Percentiles rank a stretch among this genome's conserved stretches.
These are phyloP conservation scores for Globisporangium apiculatum DNA, from an alignment of 352 stramenopile species.

Conservation along the genomic window DNA sequence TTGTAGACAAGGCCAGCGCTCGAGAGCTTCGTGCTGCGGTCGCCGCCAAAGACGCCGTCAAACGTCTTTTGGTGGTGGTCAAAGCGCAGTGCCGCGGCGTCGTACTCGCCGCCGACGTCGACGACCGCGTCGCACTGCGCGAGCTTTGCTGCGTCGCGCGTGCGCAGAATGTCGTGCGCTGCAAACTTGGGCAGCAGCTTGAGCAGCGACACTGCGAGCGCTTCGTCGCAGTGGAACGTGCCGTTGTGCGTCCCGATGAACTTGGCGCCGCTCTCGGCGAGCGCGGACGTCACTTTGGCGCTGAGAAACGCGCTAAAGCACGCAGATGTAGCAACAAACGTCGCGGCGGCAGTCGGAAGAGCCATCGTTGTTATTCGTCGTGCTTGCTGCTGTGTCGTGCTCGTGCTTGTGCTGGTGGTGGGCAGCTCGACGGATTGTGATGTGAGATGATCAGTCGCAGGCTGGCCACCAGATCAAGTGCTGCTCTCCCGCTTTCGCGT, in stretches of 20 bases:
- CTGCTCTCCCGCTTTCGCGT: no score
- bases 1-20: slow-evolving; percentile 97
- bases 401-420: not conserved
- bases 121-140: slow-evolving; percentile 93
- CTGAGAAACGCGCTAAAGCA: slow-evolving; percentile 56
- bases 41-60: slow-evolving; percentile 65
- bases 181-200: slow-evolving; percentile 92
- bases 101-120: slow-evolving; percentile 95
- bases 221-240: slow-evolving; percentile 98
- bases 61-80: slow-evolving; percentile 98
- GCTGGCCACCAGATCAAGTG: not conserved
- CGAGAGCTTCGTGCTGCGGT: slow-evolving; percentile 88
- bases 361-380: slow-evolving; percentile 29
- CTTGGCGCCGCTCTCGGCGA: slow-evolving; percentile 40
- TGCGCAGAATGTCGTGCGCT: slow-evolving; percentile 72
- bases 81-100: slow-evolving; percentile 85
- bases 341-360: slow-evolving; percentile 50
- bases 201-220: slow-evolving; percentile 95
- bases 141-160: slow-evolving; percentile 88
- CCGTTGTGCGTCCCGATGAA: slow-evolving; percentile 96
- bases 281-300: slow-evolving; percentile 40
- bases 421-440: not conserved
- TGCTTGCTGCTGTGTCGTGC: not conserved
- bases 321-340: slow-evolving; percentile 52
- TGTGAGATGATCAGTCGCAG: no score